Conservation (phyloP, 495 filamentous ascomycete species). For the Hypoxylon rickii region DNA sequence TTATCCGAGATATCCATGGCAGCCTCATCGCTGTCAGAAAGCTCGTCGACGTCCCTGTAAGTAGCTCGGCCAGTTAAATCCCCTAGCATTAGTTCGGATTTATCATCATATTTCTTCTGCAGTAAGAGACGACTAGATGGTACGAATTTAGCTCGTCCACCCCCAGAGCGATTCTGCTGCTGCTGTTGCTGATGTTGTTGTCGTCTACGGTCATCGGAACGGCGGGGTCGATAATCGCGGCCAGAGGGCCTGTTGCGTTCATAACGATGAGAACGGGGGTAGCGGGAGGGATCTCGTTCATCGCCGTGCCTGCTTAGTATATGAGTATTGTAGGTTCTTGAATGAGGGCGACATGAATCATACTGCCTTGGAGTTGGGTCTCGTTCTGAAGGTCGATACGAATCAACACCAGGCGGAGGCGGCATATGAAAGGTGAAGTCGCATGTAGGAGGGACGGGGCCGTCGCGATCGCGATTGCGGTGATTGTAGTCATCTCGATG, state of each 20-base stretch:
- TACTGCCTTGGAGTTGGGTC: constrained; percentile 13
- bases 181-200: constrained; percentile 3
- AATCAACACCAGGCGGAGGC: constrained; percentile 44
- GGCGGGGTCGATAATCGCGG: constrained; percentile 18
- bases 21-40: constrained; percentile 74
- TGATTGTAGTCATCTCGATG: constrained; percentile 15
- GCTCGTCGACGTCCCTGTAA: constrained; percentile 57
- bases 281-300: constrained; percentile 9
- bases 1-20: constrained; percentile 67
- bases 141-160: neutral
- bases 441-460: constrained; percentile 44
- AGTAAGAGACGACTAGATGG: constrained; percentile 49
- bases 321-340: constrained; percentile 12
- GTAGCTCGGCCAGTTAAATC: constrained; percentile 44
- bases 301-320: constrained; percentile 9
- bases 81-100: constrained; percentile 42
- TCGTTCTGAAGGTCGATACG: constrained; percentile 21
- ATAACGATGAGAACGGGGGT: constrained; percentile 15
- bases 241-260: constrained; percentile 8
- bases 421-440: constrained; percentile 53
- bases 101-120: constrained; percentile 37
- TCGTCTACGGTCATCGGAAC: constrained; percentile 21
- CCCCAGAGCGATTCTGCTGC: neutral
- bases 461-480: constrained; percentile 27
- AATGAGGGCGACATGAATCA: constrained; percentile 25